Evolutionary conservation across 768 basidiomycete species (phyloP), one percentile per base, ranked within the genome.

Genomic region (Mycena galericulata): DNA sequence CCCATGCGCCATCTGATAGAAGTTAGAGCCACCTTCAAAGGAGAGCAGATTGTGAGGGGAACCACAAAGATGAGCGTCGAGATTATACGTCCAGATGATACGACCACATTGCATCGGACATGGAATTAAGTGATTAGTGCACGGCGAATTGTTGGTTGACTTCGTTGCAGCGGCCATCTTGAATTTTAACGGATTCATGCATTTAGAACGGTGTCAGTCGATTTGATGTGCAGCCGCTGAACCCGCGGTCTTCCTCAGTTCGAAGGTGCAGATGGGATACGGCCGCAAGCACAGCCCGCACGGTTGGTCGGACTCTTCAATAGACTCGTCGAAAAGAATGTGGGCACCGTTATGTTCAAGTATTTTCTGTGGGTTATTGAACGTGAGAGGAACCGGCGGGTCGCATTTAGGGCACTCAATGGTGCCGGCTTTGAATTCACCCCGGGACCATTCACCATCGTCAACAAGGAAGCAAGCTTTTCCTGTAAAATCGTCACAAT

Each of bases 251-350:
- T 67, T 74, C 3, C 18, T 59, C 14, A 76, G 46, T n/a, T 62
- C 41, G 54, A 76, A 70, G 5, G 30, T 38, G 56, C 74, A 75
- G n/a, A 69, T 36, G 7, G 58, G 63, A 1, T 47, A 62, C 2
- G 73, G 73, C 3, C 70, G 65, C 8, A 76, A 62, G 30, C 74
- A 76, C 1, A 76, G 43, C 5, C 75, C 73, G 40, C 75, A 75
- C 14, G 73, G 75, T 34, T 75, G 51, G 6, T 36, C 63, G 2
- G 54, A 26, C 7, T 18, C 20, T 22, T 32, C 12, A 8, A 75
- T 18, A 0, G n/a, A 24, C 22, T 9, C 2, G 38, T 75, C 70
- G 36, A 69, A 61, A 0, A 76, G 57, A 22, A 76, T 71, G 38
- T 76, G 75, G 8, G 57, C 58, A 17, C 64, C 70, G 5, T 73